Evolutionary conservation across 163 green algal species (phyloP), one percentile per base, ranked within the genome.

Genomic region (Chlamydomonas reinhardtii): DNA sequence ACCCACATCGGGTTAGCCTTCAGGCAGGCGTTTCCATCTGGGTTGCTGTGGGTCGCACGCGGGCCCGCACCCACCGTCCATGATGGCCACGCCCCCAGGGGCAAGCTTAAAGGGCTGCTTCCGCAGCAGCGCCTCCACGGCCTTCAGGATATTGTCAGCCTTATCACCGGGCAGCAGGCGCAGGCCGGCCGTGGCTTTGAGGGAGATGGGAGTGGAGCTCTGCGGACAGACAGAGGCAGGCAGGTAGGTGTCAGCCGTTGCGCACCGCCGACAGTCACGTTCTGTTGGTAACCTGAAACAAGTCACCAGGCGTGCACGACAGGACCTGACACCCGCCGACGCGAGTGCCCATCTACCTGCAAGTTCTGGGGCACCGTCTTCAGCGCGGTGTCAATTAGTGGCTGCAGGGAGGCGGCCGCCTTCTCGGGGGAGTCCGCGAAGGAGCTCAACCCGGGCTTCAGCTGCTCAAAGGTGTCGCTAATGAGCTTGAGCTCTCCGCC

Each of bases 141-240:
- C 79, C 15, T 85, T 77, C 20, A 99, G 93, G 68, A 99, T 97
- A 32, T 94, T 78, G 31, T 99, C 94, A 0, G 98, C 95, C 82
- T 98, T 94, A 74, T 92, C 91, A 35, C 94, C 97, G 11, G 94
- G 94, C 81, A 99, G 94, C 76, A 99, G 89, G 11, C 98, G 92
- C 74, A 99, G 92, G 5, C 98, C 98, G 17, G 98, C 98, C 5
- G 98, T 99, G 15, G 98, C 98, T 39, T 97, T 97, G 39, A 99
- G 84, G 62, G 95, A 95, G 6, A 99, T 85, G 37, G 91, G 86
- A 0, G 98, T 99, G 34, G 43, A 82, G 6, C 87, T 83, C 87
- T 95, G 92, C 64, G 64, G 37, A 34, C 27, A 34, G 64, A 29
- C 59, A n/a, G 17, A 12, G 48, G 39, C 39, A 48, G 39, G 39